A percentile compares a stretch with the other conserved stretches of the same genome.
phyloP scores from a whole-genome alignment of 345 rosid species.

The Litchi chinensis region DNA sequence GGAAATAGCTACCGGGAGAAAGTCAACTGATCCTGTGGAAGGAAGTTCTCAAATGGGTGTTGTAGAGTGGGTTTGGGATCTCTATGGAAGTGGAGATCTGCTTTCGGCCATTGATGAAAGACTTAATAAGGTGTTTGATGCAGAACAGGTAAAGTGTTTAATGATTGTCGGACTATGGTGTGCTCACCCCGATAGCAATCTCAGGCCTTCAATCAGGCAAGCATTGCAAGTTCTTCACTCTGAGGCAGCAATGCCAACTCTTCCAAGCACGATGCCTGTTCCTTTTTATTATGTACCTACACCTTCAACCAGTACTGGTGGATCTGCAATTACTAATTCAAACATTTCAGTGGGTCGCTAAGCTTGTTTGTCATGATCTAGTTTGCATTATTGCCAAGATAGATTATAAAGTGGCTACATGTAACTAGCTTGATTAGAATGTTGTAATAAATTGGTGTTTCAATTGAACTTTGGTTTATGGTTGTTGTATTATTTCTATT shows the following conservation, averaged over 20 bases:
- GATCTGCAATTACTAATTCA: background rate
- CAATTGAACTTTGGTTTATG: background rate
- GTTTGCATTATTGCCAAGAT: background rate
- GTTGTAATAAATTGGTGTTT: background rate
- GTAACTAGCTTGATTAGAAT: background rate
- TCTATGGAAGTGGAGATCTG: constrained; percentile 14
- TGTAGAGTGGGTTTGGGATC: constrained; percentile 31
- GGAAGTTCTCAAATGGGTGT: background rate
- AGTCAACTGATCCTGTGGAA: background rate
- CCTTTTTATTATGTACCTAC: constrained; percentile 15
- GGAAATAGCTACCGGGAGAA: constrained; percentile 29
- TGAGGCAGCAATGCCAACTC: constrained; percentile 19
- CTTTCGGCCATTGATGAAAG: background rate
- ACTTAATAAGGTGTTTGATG: background rate
- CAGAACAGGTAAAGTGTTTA: background rate
- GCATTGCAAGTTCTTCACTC: constrained; percentile 29
- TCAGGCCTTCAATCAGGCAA: constrained; percentile 15
- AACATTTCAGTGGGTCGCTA: background rate
- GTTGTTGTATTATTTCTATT: background rate
- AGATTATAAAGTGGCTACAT: background rate
- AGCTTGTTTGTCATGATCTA: background rate
- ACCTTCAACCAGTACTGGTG: background rate
- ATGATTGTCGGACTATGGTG: constrained; percentile 14
- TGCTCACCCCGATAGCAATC: background rate
- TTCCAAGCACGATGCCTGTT: constrained; percentile 24